Evolutionary conservation across 1,284 basidiomycete genomes (phyloP).

Genomic region (Cutaneotrichosporon sp.): DNA sequence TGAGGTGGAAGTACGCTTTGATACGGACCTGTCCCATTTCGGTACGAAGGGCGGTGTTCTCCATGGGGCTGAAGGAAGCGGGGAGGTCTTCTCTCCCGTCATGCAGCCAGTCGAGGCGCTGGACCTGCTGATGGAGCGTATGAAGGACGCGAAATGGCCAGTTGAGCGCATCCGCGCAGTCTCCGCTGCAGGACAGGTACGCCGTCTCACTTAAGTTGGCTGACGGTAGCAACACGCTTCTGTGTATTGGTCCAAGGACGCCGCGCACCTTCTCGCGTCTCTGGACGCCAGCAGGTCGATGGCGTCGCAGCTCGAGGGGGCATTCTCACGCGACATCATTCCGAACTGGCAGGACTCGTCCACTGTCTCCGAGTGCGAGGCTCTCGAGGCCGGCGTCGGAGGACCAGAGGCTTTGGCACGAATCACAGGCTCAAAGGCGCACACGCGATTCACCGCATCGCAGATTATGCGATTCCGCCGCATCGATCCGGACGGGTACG

Average conservation of each 20-base stretch:
- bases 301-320: conserved; percentile 48
- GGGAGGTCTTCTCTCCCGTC: conserved; percentile 71
- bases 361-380: conserved; percentile 67
- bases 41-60: conserved; percentile 69
- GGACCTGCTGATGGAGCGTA: conserved; percentile 67
- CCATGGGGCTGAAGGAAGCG: conserved; percentile 60
- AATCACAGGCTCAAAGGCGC: conserved; percentile 74
- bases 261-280: conserved; percentile 55
- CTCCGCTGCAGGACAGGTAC: conserved; percentile 41
- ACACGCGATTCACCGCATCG: conserved; percentile 80
- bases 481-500: conserved; percentile 60
- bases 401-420: conserved; percentile 66
- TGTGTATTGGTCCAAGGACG: conserved; percentile 71
- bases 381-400: conserved; percentile 61
- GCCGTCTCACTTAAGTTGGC: conserved; percentile 1
- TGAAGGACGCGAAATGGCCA: conserved; percentile 56
- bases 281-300: conserved; percentile 58
- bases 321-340: conserved; percentile 66
- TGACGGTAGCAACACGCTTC: conserved; percentile 76
- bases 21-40: conserved; percentile 68
- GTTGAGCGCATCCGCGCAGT: conserved; percentile 30
- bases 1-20: conserved; percentile 73
- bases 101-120: conserved; percentile 78
- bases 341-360: conserved; percentile 94
- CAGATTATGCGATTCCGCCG: conserved; percentile 73